A percentile compares a stretch with the other conserved stretches of the same genome.
phyloP scores from a whole-genome alignment of 805 yeast species.

The Wickerhamomyces strasburgensis region DNA sequence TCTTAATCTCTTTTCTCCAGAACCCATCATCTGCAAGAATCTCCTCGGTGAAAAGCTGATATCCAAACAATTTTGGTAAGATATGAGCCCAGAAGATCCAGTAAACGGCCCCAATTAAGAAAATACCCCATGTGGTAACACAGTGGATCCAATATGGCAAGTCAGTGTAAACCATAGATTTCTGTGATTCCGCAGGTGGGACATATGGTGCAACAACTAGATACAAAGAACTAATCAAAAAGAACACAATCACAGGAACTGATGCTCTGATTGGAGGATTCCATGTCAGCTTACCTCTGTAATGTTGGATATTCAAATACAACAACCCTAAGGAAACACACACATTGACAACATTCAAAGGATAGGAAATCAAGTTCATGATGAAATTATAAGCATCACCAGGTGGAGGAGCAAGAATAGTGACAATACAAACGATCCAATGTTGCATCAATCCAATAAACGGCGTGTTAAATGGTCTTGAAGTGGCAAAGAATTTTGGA shows the following conservation, averaged over 20 bases:
- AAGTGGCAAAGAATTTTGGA: constrained; percentile 63
- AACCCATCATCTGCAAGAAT: constrained; percentile 63
- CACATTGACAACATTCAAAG: constrained; percentile 70
- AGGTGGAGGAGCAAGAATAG: constrained; percentile 77
- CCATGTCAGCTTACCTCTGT: constrained; percentile 53
- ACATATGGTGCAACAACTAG: constrained; percentile 73
- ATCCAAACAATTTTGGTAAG: constrained; percentile 51
- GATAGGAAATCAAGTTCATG: constrained; percentile 74
- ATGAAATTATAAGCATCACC: constrained; percentile 86
- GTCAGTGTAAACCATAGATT: constrained; percentile 47
- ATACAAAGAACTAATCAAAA: constrained; percentile 60
- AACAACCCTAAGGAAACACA: constrained; percentile 60
- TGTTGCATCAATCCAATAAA: constrained; percentile 69
- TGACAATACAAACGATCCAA: constrained; percentile 67
- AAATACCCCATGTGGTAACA: constrained; percentile 77
- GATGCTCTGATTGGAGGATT: constrained; percentile 67
- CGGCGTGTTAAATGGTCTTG: constrained; percentile 71
- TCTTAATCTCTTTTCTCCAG: constrained; percentile 59
- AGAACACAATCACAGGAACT: constrained; percentile 57
- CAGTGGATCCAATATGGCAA: constrained; percentile 78
- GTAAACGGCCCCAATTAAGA: constrained; percentile 58
- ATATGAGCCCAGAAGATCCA: constrained; percentile 61
- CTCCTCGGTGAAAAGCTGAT: constrained; percentile 47
- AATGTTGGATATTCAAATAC: constrained; percentile 47
- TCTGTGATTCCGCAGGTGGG: constrained; percentile 64